Evolutionary conservation across 805 yeast species (phyloP).

Genomic region (Cyberlindnera misumaiensis): DNA sequence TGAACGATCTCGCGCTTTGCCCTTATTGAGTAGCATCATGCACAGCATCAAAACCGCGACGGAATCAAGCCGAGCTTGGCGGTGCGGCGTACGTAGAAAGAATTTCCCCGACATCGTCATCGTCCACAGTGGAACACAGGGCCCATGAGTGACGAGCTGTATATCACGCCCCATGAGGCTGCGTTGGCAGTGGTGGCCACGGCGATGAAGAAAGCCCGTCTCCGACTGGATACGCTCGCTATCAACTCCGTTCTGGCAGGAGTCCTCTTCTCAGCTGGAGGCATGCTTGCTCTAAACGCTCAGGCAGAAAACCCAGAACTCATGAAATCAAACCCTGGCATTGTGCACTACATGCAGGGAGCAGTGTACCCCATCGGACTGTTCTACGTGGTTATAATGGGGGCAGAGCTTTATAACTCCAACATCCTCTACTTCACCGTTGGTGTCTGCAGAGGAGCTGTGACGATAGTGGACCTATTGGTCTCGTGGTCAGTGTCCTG

Average conservation of each 20-base stretch:
- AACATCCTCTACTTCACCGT: conserved; percentile 67
- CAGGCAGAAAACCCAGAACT: conserved; percentile 45
- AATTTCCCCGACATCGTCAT: too few species aligned
- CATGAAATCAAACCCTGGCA: conserved; percentile 39
- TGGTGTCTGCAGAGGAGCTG: conserved; percentile 65
- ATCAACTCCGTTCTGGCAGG: conserved; percentile 69
- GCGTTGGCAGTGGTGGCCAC: conserved; percentile 83
- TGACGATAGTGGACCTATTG: conserved; percentile 51
- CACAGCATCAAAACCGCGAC: too few species aligned
- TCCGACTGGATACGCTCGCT: conserved; percentile 50
- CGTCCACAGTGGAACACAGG: too few species aligned
- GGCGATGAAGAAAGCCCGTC: conserved; percentile 73
- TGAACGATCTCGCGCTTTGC: too few species aligned
- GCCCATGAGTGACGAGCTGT: conserved; percentile 35
- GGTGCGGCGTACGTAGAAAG: too few species aligned
- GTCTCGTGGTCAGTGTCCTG: conserved; percentile 65
- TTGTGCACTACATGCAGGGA: conserved; percentile 52
- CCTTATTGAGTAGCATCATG: too few species aligned
- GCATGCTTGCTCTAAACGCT: conserved; percentile 56
- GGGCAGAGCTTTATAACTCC: conserved; percentile 71
- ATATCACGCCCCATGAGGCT: conserved; percentile 72
- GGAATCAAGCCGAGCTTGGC: too few species aligned
- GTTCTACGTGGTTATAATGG: conserved; percentile 68
- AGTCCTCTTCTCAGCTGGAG: conserved; percentile 60
- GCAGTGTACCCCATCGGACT: conserved; percentile 62